phyloP scores from a whole-genome alignment of 495 filamentous ascomycete species.

The Bryoglossum gracile region DNA sequence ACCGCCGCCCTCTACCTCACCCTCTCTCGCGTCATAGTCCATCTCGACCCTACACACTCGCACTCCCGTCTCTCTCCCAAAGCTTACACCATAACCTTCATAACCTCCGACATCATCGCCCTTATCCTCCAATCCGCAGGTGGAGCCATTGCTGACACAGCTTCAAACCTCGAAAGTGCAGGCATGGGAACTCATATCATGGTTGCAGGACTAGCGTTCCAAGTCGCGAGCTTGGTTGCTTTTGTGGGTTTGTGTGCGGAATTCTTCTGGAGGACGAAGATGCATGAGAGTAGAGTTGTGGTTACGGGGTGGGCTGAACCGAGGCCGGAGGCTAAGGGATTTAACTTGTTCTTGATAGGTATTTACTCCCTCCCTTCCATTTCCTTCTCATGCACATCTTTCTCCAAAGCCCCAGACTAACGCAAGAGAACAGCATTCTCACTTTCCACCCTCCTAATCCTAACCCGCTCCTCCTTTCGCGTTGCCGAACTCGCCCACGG shows the following conservation, averaged over 20 bases:
- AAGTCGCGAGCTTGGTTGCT: not conserved
- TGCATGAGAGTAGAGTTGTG: not conserved
- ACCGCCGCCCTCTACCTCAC: constrained; percentile 57
- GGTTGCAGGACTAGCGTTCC: constrained; percentile 38
- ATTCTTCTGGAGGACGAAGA: not conserved
- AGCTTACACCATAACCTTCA: constrained; percentile 40
- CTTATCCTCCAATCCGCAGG: constrained; percentile 57
- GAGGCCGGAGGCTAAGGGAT: not conserved
- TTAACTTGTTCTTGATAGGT: not conserved
- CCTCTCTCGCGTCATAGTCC: constrained; percentile 47
- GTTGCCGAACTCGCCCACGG: not conserved
- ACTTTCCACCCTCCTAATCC: not conserved
- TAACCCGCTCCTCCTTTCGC: not conserved
- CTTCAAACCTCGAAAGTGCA: constrained; percentile 31
- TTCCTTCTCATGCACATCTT: not conserved
- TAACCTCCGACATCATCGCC: constrained; percentile 50
- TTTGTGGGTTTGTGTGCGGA: not conserved
- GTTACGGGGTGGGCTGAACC: not conserved
- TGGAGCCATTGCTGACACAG: constrained; percentile 45
- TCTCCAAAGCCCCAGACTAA: too few relatives aligned
- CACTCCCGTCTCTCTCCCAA: constrained; percentile 50
- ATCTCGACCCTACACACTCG: constrained; percentile 47
- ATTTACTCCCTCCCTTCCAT: not conserved
- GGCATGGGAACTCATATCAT: constrained; percentile 50
- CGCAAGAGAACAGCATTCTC: not conserved